Percentiles rank a stretch among this genome's conserved stretches.
Evolutionary conservation across 208 protist species (phyloP).

Genomic region (Endotrypanum monterogeii): DNA sequence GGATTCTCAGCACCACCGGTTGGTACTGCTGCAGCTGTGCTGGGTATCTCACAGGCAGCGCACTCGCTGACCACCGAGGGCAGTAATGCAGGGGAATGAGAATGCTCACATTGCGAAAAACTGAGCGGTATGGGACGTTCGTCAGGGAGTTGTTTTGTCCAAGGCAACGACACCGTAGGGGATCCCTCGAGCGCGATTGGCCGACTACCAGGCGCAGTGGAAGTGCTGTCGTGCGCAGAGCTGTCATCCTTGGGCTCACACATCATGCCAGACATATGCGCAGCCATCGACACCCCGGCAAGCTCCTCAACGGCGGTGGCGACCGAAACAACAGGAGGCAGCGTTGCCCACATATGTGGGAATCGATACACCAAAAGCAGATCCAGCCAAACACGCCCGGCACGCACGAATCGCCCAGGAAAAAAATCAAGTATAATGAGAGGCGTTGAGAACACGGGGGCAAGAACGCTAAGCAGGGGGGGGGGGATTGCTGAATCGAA

Average conservation of each 20-base stretch:
- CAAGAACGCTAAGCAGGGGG: no score
- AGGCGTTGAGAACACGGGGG: no score
- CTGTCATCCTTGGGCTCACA: not conserved
- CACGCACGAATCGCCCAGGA: not conserved
- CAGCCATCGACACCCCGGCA: constrained; percentile 17
- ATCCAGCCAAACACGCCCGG: not conserved
- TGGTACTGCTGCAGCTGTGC: not conserved
- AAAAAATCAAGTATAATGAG: not conserved
- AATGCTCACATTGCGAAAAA: not conserved
- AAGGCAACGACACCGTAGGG: not conserved
- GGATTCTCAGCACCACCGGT: not conserved
- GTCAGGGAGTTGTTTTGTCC: not conserved
- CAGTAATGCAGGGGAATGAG: not conserved
- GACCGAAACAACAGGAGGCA: constrained; percentile 22
- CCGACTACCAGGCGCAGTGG: not conserved
- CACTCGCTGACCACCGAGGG: not conserved
- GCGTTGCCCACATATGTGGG: constrained; percentile 27
- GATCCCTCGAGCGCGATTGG: not conserved
- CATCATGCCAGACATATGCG: constrained; percentile 22
- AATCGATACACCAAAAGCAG: not conserved
- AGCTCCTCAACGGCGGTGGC: constrained; percentile 21
- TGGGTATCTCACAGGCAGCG: not conserved
- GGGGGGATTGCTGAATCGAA: no score
- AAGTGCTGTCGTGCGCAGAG: not conserved
- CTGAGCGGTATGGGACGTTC: not conserved